Conservation (phyloP, 345 rosid genomes). For the Eucalyptus guilfoylei region DNA sequence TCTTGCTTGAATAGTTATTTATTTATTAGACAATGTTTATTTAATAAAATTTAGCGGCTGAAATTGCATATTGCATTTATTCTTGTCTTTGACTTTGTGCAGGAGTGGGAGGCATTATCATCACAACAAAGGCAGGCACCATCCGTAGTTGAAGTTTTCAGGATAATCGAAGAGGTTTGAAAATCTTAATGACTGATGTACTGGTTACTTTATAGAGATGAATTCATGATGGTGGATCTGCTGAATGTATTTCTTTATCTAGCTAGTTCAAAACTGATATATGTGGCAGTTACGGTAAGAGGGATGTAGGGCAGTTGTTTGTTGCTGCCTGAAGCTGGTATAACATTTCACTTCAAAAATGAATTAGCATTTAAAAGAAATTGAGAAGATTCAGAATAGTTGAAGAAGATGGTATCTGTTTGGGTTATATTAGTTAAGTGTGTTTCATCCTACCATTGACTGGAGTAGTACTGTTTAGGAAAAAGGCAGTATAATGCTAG, state of each 20-base stretch:
- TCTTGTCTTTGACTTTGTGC: slow-evolving; percentile 5
- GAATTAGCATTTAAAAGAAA: background rate
- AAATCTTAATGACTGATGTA: background rate
- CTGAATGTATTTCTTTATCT: background rate
- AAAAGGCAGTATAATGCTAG: background rate
- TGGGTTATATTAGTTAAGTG: background rate
- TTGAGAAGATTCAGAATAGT: background rate
- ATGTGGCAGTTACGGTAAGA: background rate
- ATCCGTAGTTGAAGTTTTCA: slow-evolving; percentile 87
- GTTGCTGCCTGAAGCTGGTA: background rate
- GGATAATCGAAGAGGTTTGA: slow-evolving; percentile 93
- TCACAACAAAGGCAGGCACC: slow-evolving; percentile 79
- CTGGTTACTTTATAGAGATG: background rate
- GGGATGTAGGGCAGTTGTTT: background rate
- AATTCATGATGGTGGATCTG: background rate
- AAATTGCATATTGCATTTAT: background rate
- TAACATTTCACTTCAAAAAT: background rate
- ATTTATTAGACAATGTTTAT: background rate
- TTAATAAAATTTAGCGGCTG: background rate
- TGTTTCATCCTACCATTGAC: background rate
- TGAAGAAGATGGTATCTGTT: background rate
- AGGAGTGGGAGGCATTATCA: slow-evolving; percentile 98
- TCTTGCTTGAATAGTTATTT: background rate
- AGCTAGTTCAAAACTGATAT: background rate
- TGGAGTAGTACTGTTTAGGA: background rate